Percentiles rank a stretch among this genome's conserved stretches.
Evolutionary conservation across 768 basidiomycete genomes (phyloP).

Genomic region (Boletellus sp.): DNA sequence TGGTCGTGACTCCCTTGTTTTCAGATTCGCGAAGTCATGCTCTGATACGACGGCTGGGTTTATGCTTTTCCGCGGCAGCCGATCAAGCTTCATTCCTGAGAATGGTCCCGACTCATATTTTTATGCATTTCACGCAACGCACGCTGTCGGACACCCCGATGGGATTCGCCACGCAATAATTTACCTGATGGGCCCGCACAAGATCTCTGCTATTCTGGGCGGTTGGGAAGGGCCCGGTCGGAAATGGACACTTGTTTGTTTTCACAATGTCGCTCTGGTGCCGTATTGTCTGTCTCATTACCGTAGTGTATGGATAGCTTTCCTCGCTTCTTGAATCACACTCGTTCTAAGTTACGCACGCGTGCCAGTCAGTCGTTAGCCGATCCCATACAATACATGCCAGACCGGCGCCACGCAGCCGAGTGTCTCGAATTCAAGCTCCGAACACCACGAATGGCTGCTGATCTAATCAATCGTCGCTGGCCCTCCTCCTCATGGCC

Average conservation of each 20-base stretch:
- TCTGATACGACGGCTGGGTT: conserved; percentile 29
- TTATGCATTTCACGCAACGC: background rate
- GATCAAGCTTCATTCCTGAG: background rate
- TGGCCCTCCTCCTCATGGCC: conserved; percentile 27
- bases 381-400: no score
- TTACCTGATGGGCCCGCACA: background rate
- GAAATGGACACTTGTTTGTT: background rate
- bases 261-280: background rate
- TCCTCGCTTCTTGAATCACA: background rate
- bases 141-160: background rate
- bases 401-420: no score
- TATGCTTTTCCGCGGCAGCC: background rate
- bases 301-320: background rate
- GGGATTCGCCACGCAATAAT: background rate
- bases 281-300: background rate
- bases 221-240: background rate
- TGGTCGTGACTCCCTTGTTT: background rate
- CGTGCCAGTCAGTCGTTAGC: no score
- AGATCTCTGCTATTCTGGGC: background rate
- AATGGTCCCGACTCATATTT: no score
- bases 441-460: background rate
- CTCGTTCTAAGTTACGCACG: no score
- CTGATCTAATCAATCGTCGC: background rate
- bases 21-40: conserved; percentile 52
- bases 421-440: background rate